These are phyloP conservation scores for Mucor irregularis DNA, from an alignment of 371 early-diverging fungal species.

Conservation along the genomic window DNA sequence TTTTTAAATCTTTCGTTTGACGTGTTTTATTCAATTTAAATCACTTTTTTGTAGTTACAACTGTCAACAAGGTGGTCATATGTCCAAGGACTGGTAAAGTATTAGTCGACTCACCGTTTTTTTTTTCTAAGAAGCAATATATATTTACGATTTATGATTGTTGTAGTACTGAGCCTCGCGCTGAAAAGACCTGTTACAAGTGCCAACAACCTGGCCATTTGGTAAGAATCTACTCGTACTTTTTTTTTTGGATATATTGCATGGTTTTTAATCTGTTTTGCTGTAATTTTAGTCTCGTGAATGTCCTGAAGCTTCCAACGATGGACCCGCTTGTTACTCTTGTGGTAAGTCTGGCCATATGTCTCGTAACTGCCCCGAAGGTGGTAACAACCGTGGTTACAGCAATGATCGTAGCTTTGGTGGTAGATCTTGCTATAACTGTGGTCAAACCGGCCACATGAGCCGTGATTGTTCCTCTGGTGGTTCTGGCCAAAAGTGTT, in stretches of 20 bases:
- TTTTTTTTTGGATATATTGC: too few relatives aligned
- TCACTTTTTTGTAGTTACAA: slow-evolving; percentile 49
- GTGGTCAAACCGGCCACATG: slow-evolving; percentile 56
- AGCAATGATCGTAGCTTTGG: slow-evolving; percentile 10
- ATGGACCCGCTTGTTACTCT: slow-evolving; percentile 59
- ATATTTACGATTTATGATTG: background rate
- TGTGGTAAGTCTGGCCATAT: slow-evolving; percentile 63
- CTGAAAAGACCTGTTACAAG: slow-evolving; percentile 61
- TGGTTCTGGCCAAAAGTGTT: slow-evolving; percentile 57
- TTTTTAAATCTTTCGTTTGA: background rate
- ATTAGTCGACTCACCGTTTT: too few relatives aligned
- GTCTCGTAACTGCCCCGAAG: slow-evolving; percentile 61
- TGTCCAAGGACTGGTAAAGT: slow-evolving; percentile 57
- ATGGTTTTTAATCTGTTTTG: too few relatives aligned
- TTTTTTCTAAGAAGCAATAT: background rate
- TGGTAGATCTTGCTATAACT: slow-evolving; percentile 52
- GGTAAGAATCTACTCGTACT: background rate
- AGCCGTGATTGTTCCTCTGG: slow-evolving; percentile 43
- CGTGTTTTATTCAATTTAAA: background rate
- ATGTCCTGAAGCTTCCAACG: slow-evolving; percentile 50
- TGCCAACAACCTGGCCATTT: slow-evolving; percentile 63
- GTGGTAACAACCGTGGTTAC: slow-evolving; percentile 24
- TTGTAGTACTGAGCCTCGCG: slow-evolving; percentile 56
- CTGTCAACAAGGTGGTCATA: slow-evolving; percentile 60
- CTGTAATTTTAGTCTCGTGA: slow-evolving; percentile 45